Evolutionary conservation across 192 early-diverging fungal genomes (phyloP).

Genomic region (Phlyctochytrium arcticum): DNA sequence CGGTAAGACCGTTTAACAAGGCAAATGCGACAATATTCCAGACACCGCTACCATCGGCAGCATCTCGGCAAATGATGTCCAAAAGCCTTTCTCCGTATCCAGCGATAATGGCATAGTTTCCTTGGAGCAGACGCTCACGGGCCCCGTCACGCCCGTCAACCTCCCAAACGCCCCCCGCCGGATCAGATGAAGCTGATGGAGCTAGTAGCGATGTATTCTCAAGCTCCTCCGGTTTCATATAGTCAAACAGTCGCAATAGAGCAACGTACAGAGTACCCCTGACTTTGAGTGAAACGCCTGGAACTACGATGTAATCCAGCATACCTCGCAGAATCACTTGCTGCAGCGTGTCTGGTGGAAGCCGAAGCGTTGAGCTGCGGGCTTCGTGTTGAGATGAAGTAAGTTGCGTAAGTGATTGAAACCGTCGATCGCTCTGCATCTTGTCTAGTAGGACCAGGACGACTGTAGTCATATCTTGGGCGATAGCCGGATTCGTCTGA

Average conservation of each 20-base stretch:
- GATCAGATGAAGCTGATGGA: not conserved
- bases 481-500: conserved; percentile 40
- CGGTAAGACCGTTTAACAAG: conserved; percentile 65
- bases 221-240: conserved; percentile 40
- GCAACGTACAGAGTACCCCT: conserved; percentile 80
- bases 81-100: conserved; percentile 65
- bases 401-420: conserved; percentile 46
- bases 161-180: too few species aligned
- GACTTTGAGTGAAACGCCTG: conserved; percentile 52
- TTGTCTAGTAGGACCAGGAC: conserved; percentile 54
- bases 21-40: conserved; percentile 85
- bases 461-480: conserved; percentile 51
- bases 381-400: conserved; percentile 17
- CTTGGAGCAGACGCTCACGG: conserved; percentile 6
- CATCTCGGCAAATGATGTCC: conserved; percentile 74
- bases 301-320: conserved; percentile 55
- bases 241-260: conserved; percentile 68
- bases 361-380: conserved; percentile 10
- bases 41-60: conserved; percentile 70
- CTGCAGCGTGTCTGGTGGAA: conserved; percentile 33
- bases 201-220: not conserved
- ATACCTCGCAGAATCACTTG: conserved; percentile 44
- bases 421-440: conserved; percentile 51
- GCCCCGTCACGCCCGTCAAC: not conserved
- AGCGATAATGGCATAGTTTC: conserved; percentile 24